Base-by-base conservation (phyloP, 495 filamentous ascomycete genomes). In the Trichoderma virens region DNA sequence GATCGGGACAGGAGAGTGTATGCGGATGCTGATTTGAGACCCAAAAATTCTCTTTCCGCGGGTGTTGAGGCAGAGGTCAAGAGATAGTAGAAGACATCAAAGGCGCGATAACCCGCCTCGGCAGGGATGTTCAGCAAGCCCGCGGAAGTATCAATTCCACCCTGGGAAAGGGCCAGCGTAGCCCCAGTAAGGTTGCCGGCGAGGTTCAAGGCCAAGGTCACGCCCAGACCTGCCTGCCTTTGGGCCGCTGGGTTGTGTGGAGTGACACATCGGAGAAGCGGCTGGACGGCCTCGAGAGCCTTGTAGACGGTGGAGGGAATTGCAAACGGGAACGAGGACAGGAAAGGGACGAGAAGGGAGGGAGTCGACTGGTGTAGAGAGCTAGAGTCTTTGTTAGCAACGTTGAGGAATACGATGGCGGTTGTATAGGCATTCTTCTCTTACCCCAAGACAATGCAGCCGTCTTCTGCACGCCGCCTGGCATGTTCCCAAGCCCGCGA, bases 81-180 rank as follows among this genome's bases (percentile, higher is more conserved):
- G 3, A 98, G 85, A 68, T 97, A 98, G 76, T 98, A 98, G 74
- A 98, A 98, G 31, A 93, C 95, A 71, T 98, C 93, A 69, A 98
- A 98, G n/a, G 93, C 94, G 64, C 94, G 87, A 71, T 90, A 92
- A 25, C 95, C 94, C 7, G 85, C 65, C 71, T 96, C 86, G 0
- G 85, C 73, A 0, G 94, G 90, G 30, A 98, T 83, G 41, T 91
- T 85, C 31, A 98, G 80, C 27, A 98, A 80, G 27, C 94, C 94
- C 65, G 86, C 85, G 13, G 80, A 74, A 8, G 92, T 92, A 73
- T 98, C 90, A 65, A 98, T 89, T 25, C 94, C 94, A 28, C 91
- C 89, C 16, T 90, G 88, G 0, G 93, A 94, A 11, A 98, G 76
- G 8, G 91, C 85, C 51, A 97, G 75, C 23, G 86, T 82, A 8